A percentile compares a stretch with the other conserved stretches of the same genome.
Conservation (phyloP, 768 basidiomycete species). For the Boletales sp. region DNA sequence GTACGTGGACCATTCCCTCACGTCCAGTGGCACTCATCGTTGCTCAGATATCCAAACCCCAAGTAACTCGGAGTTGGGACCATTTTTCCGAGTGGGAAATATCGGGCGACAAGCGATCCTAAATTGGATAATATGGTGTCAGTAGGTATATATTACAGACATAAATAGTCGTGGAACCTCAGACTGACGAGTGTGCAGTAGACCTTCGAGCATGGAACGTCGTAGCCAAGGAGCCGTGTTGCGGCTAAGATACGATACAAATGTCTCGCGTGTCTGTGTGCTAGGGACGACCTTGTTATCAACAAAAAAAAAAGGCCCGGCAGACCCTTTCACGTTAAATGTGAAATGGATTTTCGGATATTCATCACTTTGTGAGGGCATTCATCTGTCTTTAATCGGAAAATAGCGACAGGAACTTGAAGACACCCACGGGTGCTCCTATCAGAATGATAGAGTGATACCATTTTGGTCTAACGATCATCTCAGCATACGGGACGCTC, state of each 20-base stretch:
- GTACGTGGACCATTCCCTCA: background rate
- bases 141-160: conserved; percentile 1
- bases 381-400: conserved; percentile 16
- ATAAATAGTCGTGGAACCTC: background rate
- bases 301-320: background rate
- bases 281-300: background rate
- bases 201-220: background rate
- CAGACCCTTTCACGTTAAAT: conserved; percentile 1
- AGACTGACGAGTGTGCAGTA: conserved; percentile 1
- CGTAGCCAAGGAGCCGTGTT: background rate
- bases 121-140: background rate
- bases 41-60: background rate
- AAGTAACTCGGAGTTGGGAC: background rate
- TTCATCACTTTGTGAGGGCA: conserved; percentile 9
- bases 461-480: background rate
- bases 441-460: conserved; percentile 1
- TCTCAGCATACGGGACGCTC: background rate
- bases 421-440: conserved; percentile 10
- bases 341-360: background rate
- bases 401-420: background rate
- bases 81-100: background rate
- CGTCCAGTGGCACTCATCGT: background rate
- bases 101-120: background rate
- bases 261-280: background rate
- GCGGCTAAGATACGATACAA: background rate